Conservation (phyloP, 305 asterid genomes). For the Striga hermonthica region DNA sequence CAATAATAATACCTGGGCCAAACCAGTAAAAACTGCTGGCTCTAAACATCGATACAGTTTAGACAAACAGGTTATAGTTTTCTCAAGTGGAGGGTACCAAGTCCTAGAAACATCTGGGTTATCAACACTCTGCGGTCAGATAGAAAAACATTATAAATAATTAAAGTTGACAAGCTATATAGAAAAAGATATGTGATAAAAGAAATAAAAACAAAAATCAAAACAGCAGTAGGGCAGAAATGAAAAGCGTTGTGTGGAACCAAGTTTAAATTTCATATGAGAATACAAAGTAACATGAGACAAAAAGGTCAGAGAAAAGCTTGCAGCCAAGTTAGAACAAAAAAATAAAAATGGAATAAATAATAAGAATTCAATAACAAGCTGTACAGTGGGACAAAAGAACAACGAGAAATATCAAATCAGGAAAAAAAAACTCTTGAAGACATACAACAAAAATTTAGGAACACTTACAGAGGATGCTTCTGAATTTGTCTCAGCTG, state of each 20-base stretch:
- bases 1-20: slow-evolving; percentile 77
- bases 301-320: slow-evolving; percentile 15
- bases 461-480: slow-evolving; percentile 61
- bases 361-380: slow-evolving; percentile 23
- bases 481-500: slow-evolving; percentile 55
- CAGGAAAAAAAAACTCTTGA: slow-evolving; percentile 11
- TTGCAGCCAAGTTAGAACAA: slow-evolving; percentile 21
- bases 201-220: slow-evolving; percentile 23
- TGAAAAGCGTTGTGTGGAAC: neutral
- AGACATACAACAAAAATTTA: slow-evolving; percentile 10
- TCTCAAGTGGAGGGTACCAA: slow-evolving; percentile 99
- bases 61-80: slow-evolving; percentile 88
- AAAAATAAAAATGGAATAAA: slow-evolving; percentile 22
- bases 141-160: slow-evolving; percentile 24
- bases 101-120: slow-evolving; percentile 66
- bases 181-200: slow-evolving; percentile 16
- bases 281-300: slow-evolving; percentile 16
- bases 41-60: slow-evolving; percentile 88
- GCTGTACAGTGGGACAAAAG: slow-evolving; percentile 22
- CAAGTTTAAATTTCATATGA: slow-evolving; percentile 13
- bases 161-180: neutral
- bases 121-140: slow-evolving; percentile 63
- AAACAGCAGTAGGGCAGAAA: slow-evolving; percentile 8
- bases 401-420: slow-evolving; percentile 1
- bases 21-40: slow-evolving; percentile 86